Base-by-base conservation (phyloP, 1,284 basidiomycete species). In the Gomphus bonarii region DNA sequence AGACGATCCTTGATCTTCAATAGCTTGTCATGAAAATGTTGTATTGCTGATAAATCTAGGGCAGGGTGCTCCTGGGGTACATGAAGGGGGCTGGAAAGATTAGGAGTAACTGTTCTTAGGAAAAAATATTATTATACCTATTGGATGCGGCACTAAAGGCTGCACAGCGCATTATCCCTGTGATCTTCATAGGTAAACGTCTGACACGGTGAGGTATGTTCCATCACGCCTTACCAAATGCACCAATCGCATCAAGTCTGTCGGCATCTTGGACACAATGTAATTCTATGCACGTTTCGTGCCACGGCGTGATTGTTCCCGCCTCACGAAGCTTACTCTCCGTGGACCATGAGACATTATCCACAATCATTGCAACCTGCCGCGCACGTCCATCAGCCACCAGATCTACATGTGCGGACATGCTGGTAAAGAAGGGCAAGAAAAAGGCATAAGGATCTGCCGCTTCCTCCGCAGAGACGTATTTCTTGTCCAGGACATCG, bases 211-310 rank as follows among this genome's bases (percentile, higher is more conserved):
- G 40, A 7, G 40, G 25, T 8, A 49, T 20, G 1, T 43, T 38
- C 20, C 11, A 38, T 20, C 18, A 31, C 16, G 20, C 20, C 50
- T 28, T 61, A 90, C 91, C 93, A 60, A 95, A 88, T 5, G 87
- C 88, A 1, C 94, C 94, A 50, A 97, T 93, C 1, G 91, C 91
- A 67, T 97, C 94, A 14, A 97, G 70, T 46, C 93, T 77, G 67
- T 97, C 94, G 0, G 92, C 92, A 67, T 97, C 94, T 68, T 95
- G 92, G 0, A 95, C 91, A 60, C 89, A 94, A 67, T 91, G 87
- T 48, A 97, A 75, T 67, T 97, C 94, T 0, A 75, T 57, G 64
- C 90, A 95, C n/a, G 69, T 67, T 1, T 79, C 68, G 59, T 95
- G 85, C 91, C 91, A 95, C 30, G 75, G 69, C 1, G 76, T 78